phyloP scores from a whole-genome alignment of 768 basidiomycete genomes.

The Agaricus blazei region DNA sequence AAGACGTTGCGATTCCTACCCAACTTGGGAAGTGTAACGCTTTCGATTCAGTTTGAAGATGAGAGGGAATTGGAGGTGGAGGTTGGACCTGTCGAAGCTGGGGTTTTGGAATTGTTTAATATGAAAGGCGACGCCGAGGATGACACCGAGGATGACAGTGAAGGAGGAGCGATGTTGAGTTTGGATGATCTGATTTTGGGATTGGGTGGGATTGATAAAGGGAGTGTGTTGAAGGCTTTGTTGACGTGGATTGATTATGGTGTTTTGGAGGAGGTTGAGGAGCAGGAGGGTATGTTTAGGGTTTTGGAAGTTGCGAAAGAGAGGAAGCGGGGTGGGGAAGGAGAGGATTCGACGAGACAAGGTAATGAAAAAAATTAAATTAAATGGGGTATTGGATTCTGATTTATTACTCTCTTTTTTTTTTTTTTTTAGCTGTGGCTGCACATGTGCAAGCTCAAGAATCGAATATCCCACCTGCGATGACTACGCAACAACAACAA shows the following conservation, averaged over 20 bases:
- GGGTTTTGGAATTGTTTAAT: conserved; percentile 83
- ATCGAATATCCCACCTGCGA: conserved; percentile 37
- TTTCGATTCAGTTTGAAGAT: conserved; percentile 82
- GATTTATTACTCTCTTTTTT: background rate
- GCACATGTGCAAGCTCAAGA: conserved; percentile 8
- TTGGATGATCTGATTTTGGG: conserved; percentile 60
- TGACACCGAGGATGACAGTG: no score
- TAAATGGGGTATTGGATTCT: background rate
- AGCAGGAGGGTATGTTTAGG: conserved; percentile 54
- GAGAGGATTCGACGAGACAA: background rate
- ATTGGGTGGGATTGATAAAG: conserved; percentile 62
- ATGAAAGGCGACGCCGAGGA: no score
- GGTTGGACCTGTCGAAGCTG: conserved; percentile 86
- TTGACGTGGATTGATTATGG: conserved; percentile 82
- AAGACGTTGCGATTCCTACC: conserved; percentile 88
- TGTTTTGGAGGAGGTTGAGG: conserved; percentile 65
- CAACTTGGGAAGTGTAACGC: conserved; percentile 77
- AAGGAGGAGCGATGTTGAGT: conserved; percentile 28
- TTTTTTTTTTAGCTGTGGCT: conserved; percentile 11
- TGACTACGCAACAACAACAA: conserved; percentile 66
- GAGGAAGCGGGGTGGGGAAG: conserved; percentile 13
- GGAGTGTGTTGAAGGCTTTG: conserved; percentile 66
- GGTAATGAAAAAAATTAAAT: background rate
- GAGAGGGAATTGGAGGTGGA: conserved; percentile 61
- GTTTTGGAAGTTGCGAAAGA: conserved; percentile 62